Percentiles rank a stretch among this genome's conserved stretches.
Evolutionary conservation across 2,329 filamentous ascomycete species (phyloP).

Genomic region (Diaporthe ilicicola): DNA sequence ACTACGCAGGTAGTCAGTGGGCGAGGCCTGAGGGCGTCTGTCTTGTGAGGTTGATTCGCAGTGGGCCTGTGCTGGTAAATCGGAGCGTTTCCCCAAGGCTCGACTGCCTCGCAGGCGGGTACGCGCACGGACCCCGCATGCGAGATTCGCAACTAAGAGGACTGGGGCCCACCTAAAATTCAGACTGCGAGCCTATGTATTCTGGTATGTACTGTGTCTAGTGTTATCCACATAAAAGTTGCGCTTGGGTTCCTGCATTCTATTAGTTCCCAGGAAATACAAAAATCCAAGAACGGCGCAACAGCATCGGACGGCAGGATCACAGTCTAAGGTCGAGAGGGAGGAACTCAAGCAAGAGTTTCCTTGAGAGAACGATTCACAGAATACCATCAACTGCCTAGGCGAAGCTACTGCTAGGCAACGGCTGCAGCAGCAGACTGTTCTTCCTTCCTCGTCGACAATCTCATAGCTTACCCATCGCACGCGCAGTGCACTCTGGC

Average conservation of each 20-base stretch:
- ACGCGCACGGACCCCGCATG: not conserved
- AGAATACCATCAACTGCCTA: no score
- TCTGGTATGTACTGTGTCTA: no score
- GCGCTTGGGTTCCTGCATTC: no score
- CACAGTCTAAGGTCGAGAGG: not conserved
- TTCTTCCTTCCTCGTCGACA: no score
- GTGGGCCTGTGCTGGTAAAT: not conserved
- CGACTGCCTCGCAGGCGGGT: not conserved
- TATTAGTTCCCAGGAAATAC: no score
- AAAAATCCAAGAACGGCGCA: not conserved
- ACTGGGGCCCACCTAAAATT: slow-evolving; percentile 12
- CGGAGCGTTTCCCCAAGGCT: not conserved
- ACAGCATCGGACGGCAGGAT: no score
- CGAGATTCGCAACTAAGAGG: not conserved
- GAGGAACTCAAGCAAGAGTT: not conserved
- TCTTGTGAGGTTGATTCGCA: not conserved
- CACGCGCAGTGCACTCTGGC: no score
- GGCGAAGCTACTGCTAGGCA: no score
- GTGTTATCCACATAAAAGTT: not conserved
- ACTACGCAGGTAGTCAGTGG: no score
- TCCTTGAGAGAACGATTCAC: no score
- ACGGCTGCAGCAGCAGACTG: no score
- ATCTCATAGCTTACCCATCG: no score
- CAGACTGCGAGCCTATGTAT: not conserved
- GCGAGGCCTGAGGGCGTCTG: not conserved